Conservation (phyloP, 2,329 filamentous ascomycete genomes). For the Alternaria sp. region DNA sequence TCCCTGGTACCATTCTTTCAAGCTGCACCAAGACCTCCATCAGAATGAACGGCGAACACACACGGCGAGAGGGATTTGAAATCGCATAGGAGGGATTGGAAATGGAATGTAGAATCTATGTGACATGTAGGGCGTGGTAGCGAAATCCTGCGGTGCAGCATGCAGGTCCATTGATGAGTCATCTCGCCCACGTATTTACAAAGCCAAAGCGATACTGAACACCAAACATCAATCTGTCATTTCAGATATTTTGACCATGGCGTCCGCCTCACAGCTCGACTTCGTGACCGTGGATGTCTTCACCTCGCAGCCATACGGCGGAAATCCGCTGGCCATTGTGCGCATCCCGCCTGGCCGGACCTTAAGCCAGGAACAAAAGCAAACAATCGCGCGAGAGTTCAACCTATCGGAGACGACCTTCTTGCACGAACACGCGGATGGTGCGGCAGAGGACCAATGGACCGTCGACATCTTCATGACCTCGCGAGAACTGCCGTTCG, state of each 20-base stretch:
- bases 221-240: neutral
- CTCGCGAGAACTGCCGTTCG: constrained; percentile 61
- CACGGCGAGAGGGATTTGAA: neutral
- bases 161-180: constrained; percentile 11
- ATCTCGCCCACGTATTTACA: neutral
- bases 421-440: constrained; percentile 49
- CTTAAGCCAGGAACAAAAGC: constrained; percentile 58
- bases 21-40: neutral
- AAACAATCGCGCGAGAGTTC: constrained; percentile 62
- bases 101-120: neutral
- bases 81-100: neutral
- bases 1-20: neutral
- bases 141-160: neutral
- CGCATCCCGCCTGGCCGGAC: constrained; percentile 48
- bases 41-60: neutral
- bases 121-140: neutral
- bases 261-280: constrained; percentile 29
- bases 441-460: constrained; percentile 42
- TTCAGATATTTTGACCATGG: constrained; percentile 14
- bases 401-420: constrained; percentile 66
- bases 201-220: neutral
- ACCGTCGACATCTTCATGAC: constrained; percentile 62
- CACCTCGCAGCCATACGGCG: constrained; percentile 54
- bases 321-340: constrained; percentile 65
- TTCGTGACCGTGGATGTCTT: constrained; percentile 57